Conservation (phyloP, 352 stramenopile species). For the Globisporangium orthogonon region DNA sequence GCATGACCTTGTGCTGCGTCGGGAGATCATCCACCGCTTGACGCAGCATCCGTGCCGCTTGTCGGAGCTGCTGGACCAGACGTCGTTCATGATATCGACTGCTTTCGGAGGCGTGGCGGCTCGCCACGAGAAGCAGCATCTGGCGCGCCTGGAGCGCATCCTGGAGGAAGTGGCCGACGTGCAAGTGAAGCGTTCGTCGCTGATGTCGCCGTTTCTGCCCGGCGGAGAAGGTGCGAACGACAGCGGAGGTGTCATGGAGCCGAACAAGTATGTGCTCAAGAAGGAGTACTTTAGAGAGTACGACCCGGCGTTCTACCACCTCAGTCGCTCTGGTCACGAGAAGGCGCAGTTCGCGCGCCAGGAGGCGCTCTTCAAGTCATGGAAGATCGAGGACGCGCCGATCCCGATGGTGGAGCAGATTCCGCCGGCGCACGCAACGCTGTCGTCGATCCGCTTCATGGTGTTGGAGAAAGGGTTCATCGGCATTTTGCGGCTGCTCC, state of each 20-base stretch:
- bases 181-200: conserved; percentile 39
- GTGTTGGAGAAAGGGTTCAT: conserved; percentile 59
- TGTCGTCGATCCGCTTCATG: conserved; percentile 45
- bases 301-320: conserved; percentile 74
- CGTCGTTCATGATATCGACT: conserved; percentile 63
- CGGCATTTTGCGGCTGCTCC: conserved; percentile 51
- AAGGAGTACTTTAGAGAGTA: conserved; percentile 77
- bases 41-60: conserved; percentile 61
- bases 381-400: conserved; percentile 59
- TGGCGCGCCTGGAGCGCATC: conserved; percentile 52
- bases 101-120: conserved; percentile 58
- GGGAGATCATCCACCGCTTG: conserved; percentile 86
- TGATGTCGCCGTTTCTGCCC: conserved; percentile 22
- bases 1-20: conserved; percentile 57
- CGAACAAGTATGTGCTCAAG: conserved; percentile 72
- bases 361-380: conserved; percentile 78
- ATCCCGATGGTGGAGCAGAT: conserved; percentile 64
- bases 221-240: conserved; percentile 28
- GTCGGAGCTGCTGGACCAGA: conserved; percentile 77
- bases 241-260: conserved; percentile 49
- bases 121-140: conserved; percentile 58
- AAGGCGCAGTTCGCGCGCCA: conserved; percentile 74
- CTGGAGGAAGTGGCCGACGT: conserved; percentile 68
- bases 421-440: conserved; percentile 43
- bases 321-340: conserved; percentile 68